Evolutionary conservation across 345 rosid species (phyloP), one percentile per base, ranked within the genome.

Genomic region (Angophora floribunda): DNA sequence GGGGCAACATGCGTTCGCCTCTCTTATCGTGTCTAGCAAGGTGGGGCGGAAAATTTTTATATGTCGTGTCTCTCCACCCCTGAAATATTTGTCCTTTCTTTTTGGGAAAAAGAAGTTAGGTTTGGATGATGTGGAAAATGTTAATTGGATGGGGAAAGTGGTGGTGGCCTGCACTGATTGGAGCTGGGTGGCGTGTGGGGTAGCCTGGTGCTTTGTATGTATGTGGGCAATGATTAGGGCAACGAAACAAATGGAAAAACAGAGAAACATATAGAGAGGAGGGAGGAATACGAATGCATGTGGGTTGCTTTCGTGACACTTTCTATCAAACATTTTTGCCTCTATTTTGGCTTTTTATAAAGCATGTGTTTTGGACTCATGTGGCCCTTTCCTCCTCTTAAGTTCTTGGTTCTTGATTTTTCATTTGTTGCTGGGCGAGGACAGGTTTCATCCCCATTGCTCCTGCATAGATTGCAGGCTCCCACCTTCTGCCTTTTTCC

Each of bases 11-110:
- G 85, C 32, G 78, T 67, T 61, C 59, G 6, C 21, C 15, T 87
- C 87, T n/a, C 91, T 85, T 89, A 82, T 88, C 89, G 88, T 91
- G 87, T 87, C 90, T 89, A 90, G 86, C 91, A 91, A 90, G 91
- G 89, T 85, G 89, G 91, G 90, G 44, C 22, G 50, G 85, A 3
- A 55, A 55, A 19, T 70, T 15, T 30, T 44, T 21, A 13, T 24
- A 84, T 17, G 14, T 10, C 84, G 3, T 41, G 28, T 3, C 49
- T 41, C 26, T 41, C 84, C 32, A 52, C 28, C 45, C 85, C 47
- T 45, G 15, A 59, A 84, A 4, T 1, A 41, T 28, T 28, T 30
- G 49, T 41, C 49, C 49, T 75, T 41, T 75, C 7, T 67, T 53
- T 45, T 26, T 7, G 57, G 80, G 45, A 41, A 11, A 19, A 70